Conservation (phyloP, 2,329 filamentous ascomycete genomes). For the Dothiorella sarmentorum region DNA sequence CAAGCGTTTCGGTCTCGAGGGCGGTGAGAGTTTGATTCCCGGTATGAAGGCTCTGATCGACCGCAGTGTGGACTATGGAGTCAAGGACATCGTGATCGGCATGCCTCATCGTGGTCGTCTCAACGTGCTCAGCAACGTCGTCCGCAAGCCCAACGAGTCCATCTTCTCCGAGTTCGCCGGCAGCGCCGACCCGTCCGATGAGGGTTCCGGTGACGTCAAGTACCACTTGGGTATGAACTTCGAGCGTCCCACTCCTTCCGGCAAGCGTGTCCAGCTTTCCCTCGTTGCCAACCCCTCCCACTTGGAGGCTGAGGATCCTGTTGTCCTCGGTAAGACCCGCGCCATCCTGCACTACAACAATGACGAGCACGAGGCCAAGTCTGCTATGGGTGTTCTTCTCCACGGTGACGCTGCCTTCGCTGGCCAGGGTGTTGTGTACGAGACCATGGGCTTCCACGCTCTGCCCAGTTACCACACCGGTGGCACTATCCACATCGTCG, state of each 20-base stretch:
- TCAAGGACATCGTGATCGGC: slow-evolving; percentile 98
- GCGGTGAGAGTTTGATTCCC: slow-evolving; percentile 92
- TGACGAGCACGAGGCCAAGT: slow-evolving; percentile 82
- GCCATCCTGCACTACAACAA: slow-evolving; percentile 99
- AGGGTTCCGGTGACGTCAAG: slow-evolving; percentile 98
- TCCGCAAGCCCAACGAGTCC: slow-evolving; percentile 98
- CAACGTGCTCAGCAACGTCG: slow-evolving; percentile 96
- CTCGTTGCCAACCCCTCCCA: slow-evolving; percentile 98
- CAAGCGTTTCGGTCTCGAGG: slow-evolving; percentile 98
- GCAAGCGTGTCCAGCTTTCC: slow-evolving; percentile 98
- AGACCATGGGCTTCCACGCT: slow-evolving; percentile 96
- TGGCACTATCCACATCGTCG: slow-evolving; percentile 92
- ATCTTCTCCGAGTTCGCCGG: slow-evolving; percentile 99
- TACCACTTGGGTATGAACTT: slow-evolving; percentile 99
- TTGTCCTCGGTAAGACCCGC: slow-evolving; percentile 94
- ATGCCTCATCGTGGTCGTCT: slow-evolving; percentile 99
- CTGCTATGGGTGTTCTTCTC: slow-evolving; percentile 91
- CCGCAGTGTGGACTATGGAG: slow-evolving; percentile 94
- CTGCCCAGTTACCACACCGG: slow-evolving; percentile 95
- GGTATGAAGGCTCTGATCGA: slow-evolving; percentile 99
- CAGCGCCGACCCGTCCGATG: slow-evolving; percentile 79
- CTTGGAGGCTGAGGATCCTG: slow-evolving; percentile 95
- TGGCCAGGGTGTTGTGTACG: slow-evolving; percentile 94
- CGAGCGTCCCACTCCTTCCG: slow-evolving; percentile 93
- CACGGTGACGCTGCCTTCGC: slow-evolving; percentile 98